Evolutionary conservation across 139 green algal species (phyloP).

Genomic region (Haematococcus lacustris): DNA sequence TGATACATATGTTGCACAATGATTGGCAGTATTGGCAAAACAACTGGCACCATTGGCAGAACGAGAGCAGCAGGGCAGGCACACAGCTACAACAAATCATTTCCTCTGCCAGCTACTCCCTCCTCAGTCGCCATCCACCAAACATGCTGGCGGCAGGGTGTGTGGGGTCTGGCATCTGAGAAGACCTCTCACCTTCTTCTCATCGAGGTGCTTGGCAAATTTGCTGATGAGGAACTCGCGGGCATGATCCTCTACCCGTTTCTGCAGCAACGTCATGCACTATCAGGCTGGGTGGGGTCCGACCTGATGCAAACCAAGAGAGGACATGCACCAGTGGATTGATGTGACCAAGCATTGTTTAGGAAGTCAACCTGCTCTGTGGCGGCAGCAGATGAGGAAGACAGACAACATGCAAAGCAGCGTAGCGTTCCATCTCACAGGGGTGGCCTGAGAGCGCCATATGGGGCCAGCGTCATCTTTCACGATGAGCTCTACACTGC

Average conservation of each 20-base stretch:
- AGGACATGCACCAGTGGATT: background rate
- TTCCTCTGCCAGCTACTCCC: constrained; percentile 4
- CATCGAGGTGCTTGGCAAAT: constrained; percentile 15
- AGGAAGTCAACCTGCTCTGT: background rate
- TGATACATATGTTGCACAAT: too few relatives aligned
- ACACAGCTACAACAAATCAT: background rate
- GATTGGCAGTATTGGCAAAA: background rate
- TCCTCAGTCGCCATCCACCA: too few relatives aligned
- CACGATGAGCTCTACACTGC: too few relatives aligned
- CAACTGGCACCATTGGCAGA: background rate
- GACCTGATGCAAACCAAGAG: background rate
- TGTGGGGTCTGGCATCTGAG: too few relatives aligned
- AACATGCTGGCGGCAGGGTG: too few relatives aligned
- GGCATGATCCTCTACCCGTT: constrained; percentile 9
- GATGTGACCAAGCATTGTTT: background rate
- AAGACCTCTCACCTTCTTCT: background rate
- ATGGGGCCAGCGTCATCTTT: too few relatives aligned
- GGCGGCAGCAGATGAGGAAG: background rate
- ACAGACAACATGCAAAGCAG: too few relatives aligned
- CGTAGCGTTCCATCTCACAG: too few relatives aligned
- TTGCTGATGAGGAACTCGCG: constrained; percentile 12
- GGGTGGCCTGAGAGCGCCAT: too few relatives aligned
- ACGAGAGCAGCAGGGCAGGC: background rate
- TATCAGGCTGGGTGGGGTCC: background rate
- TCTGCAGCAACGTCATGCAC: background rate